phyloP scores from a whole-genome alignment of 2,329 filamentous ascomycete genomes.

The Cercospora sp. region DNA sequence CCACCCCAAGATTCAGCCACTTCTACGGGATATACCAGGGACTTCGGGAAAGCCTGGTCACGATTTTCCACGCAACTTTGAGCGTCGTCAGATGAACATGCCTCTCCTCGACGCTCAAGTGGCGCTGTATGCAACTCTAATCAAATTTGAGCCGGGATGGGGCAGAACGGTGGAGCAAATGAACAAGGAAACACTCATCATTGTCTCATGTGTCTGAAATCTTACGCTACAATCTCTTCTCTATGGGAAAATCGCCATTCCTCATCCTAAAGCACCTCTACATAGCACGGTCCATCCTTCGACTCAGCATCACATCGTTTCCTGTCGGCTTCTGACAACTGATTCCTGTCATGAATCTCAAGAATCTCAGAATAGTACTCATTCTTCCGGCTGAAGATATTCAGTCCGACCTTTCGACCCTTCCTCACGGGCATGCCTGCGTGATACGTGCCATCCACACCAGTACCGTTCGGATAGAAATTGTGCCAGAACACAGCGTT shows the following conservation, averaged over 20 bases:
- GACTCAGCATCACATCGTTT: neutral
- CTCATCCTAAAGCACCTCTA: neutral
- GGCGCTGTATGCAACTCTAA: neutral
- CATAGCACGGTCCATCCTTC: neutral
- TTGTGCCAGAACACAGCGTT: neutral
- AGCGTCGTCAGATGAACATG: neutral
- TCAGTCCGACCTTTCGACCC: neutral
- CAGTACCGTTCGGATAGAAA: neutral
- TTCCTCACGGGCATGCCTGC: neutral
- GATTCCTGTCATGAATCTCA: neutral
- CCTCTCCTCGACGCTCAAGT: neutral
- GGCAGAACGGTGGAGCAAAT: neutral
- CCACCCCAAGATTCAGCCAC: neutral
- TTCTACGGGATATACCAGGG: neutral
- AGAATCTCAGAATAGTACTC: neutral
- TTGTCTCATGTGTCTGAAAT: neutral
- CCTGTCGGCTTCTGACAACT: neutral
- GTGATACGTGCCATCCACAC: neutral
- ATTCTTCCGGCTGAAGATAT: neutral
- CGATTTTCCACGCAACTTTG: neutral
- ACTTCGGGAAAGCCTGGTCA: neutral
- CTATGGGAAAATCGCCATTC: neutral
- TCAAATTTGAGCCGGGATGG: neutral
- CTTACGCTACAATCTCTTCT: neutral
- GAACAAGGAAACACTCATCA: neutral